Base-by-base conservation (phyloP, 768 basidiomycete genomes). In the Astraeus odoratus region DNA sequence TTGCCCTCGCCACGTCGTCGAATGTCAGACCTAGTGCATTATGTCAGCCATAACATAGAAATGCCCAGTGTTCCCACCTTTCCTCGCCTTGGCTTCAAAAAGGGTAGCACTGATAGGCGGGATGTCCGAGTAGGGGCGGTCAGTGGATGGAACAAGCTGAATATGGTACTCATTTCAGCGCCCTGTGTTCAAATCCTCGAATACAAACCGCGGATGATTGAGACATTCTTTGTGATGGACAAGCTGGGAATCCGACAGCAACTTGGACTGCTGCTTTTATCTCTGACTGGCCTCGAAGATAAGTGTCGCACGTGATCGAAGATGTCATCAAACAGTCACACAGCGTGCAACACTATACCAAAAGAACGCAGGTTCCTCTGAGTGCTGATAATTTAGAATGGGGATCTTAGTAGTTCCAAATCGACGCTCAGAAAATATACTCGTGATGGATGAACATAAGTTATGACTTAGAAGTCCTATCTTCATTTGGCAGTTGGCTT, bases 31-130 rank as follows among this genome's bases (percentile, higher is more conserved):
- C 83, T 85, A 42, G 13, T 13, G 37, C 22, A 27, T 4, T 24
- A 22, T 31, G 18, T 20, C 43, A 44, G 27, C 37, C 42, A 37
- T 41, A 33, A 8, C 23, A 16, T 7, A n/a, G 19, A 8, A 7
- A 9, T 16, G 35, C n/a, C 18, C 20, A 47, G 26, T 25, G 16
- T 19, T 10, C 50, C 12, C 48, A 75, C 84, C 81, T 66, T 81
- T 83, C 47, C 66, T 66, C 3, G 80, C 80, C 61, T 87, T 86
- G 12, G 79, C 83, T 51, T 80, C 77, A 40, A 84, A 75, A 20
- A 87, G 63, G 30, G 57, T 57, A 10, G 70, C 47, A 56, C 66
- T 69, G 49, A 77, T 70, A 20, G 75, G 61, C 3, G 82, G 76
- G 20, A 83, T 69, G 49, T 73, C 68, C n/a, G 70, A 53, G 51